Base-by-base conservation (phyloP, 768 basidiomycete species). In the Chlorophyllum brunneum region DNA sequence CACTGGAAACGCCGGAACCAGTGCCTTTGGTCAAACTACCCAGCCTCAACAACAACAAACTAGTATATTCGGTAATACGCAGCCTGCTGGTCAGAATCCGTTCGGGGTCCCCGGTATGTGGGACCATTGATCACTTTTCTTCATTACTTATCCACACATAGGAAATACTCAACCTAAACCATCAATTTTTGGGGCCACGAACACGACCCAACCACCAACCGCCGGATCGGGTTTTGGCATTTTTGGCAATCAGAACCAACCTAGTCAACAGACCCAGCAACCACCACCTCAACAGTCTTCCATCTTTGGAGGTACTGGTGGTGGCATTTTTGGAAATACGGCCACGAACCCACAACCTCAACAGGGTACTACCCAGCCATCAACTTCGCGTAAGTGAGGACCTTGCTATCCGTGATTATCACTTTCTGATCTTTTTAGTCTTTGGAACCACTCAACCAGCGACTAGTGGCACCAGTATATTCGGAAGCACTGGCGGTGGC, bases 101-200 rank as follows among this genome's bases (percentile, higher is more conserved):
- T 81, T 81, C 49, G 73, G 78, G 60, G 56, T 57, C 33, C 76
- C 75, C 34, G 67, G 68, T 70, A 56, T 27, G 57, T 62, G 48
- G 38, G 22, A 42, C 39, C 20, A 23, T 30, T 24, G 9, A 15
- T 18, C 7, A 29, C 16, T 48, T 20, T 31, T 34, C 36, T 13
- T 20, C 37, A 22, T 16, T 13, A 34, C 53, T 57, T n/a, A 55
- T 22, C 40, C 23, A 8, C 22, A 20, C 11, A 11, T 31, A 59
- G 59, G 56, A 49, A 60, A 50, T 18, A 61, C 56, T 24, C 43
- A 53, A 22, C 26, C 56, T 11, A 63, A 57, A 43, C 67, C 64
- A 62, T 68, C 59, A 16, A 51, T 72, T 3, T 76, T 75, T 57
- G 73, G 71, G n/a, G n/a, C n/a, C 45, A 58, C 64, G 9, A 48